Conservation (phyloP, 129 eudicot species). For the Chrysanthemum lavandulifolium region DNA sequence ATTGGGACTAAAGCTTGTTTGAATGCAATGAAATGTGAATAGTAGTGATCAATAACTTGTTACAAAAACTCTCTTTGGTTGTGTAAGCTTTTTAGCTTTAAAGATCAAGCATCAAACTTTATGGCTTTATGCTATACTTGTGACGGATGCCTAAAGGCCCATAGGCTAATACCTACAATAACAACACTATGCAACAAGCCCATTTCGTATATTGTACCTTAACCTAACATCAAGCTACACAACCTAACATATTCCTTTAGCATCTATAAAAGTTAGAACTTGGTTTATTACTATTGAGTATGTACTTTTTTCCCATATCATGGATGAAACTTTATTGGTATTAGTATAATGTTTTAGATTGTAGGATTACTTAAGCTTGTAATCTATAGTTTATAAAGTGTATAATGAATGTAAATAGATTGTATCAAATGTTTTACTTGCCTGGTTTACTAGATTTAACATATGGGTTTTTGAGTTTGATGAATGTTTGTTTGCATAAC, state of each 20-base stretch:
- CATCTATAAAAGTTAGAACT: conserved; percentile 16
- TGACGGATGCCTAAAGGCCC: conserved; percentile 23
- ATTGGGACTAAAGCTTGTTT: conserved; percentile 17
- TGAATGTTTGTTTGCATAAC: too few species aligned
- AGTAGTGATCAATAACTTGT: conserved; percentile 20
- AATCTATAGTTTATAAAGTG: too few species aligned
- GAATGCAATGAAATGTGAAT: conserved; percentile 14
- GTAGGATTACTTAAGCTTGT: too few species aligned
- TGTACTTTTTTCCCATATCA: background rate
- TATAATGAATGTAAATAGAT: too few species aligned
- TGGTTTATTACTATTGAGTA: conserved; percentile 18
- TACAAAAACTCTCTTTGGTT: conserved; percentile 18
- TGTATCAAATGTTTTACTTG: too few species aligned
- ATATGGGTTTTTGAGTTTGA: too few species aligned
- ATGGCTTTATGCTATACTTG: conserved; percentile 32
- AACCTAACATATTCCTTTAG: conserved; percentile 25
- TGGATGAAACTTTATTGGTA: background rate
- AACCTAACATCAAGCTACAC: conserved; percentile 28
- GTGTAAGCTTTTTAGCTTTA: conserved; percentile 30
- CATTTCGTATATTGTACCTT: conserved; percentile 22
- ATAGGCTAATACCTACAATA: conserved; percentile 18
- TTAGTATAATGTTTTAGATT: too few species aligned
- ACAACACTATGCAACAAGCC: background rate
- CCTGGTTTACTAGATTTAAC: too few species aligned
- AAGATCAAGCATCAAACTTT: conserved; percentile 31